Evolutionary conservation across 768 basidiomycete species (phyloP), one percentile per base, ranked within the genome.

Genomic region (Boletus rubropictus): DNA sequence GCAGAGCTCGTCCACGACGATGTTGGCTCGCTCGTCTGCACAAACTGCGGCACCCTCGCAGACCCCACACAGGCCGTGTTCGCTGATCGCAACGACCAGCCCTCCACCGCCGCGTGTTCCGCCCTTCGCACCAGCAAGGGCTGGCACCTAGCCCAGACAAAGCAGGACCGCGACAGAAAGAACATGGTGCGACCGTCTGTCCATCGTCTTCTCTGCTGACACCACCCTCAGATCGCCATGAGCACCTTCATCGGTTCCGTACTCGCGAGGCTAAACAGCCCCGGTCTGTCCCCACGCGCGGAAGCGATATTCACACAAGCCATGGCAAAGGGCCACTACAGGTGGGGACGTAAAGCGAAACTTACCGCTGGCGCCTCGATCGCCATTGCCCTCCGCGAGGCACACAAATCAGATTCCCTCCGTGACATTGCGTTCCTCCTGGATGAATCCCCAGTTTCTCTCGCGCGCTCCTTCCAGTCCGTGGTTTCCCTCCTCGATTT

Each of bases 311-410:
- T 90, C 66, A 76, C 77, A 66, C 80, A 83, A 54, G 78, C 79
- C 21, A 86, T 82, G 78, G 50, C 66, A 20, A 71, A 70, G 27
- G 78, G 76, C 12, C 63, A 70, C 9, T 83, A 79, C 59, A 78
- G 77, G 31, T 92, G 88, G 88, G 89, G 89, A 31, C 74, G 79
- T 42, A 81, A 75, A 52, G 82, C 88, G 18, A 87, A 78, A 63
- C 68, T 79, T 36, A 72, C 79, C 11, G 83, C 84, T 0, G 89
- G 80, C 11, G 85, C 82, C 3, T 78, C 81, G 38, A 69, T 89
- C 22, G 75, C 80, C 21, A 74, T 89, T 46, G 81, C 86, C 5
- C 70, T 89, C 35, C 82, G 88, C 41, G 84, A 89, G 69, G 73
- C 76, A 48, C 79, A 72, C 56, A 81, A 78, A 47, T 79, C 84